Conservation (phyloP, 352 stramenopile species). For the Pythium rishiriense region DNA sequence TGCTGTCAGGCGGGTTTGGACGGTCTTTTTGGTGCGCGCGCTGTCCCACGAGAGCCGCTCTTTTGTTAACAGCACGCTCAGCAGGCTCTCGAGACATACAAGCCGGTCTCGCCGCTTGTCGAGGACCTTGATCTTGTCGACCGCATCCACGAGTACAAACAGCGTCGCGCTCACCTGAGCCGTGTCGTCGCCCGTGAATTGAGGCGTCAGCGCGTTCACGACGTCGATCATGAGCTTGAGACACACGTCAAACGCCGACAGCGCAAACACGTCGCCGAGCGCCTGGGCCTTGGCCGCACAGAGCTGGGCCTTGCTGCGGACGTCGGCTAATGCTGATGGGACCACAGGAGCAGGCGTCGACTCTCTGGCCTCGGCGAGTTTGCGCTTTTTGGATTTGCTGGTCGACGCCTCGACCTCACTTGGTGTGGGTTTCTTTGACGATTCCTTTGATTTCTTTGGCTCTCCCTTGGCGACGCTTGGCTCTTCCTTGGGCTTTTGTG, state of each 20-base stretch:
- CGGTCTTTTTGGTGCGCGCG: conserved; percentile 1
- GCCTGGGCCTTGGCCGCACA: conserved; percentile 10
- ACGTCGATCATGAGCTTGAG: conserved; percentile 49
- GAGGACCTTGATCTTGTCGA: conserved; percentile 37
- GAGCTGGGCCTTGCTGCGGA: conserved; percentile 16
- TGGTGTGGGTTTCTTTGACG: background rate
- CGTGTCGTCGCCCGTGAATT: conserved; percentile 38
- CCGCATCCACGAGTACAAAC: conserved; percentile 44
- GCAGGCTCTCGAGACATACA: conserved; percentile 47
- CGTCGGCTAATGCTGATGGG: background rate
- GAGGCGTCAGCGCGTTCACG: conserved; percentile 42
- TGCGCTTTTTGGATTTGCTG: conserved; percentile 24
- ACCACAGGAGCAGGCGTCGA: background rate
- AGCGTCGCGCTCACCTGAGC: conserved; percentile 36
- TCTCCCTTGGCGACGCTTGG: background rate
- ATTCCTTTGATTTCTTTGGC: background rate
- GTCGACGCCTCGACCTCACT: background rate
- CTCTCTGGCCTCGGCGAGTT: conserved; percentile 11
- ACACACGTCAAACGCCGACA: conserved; percentile 20
- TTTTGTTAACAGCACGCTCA: conserved; percentile 35
- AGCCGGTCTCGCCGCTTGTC: conserved; percentile 47
- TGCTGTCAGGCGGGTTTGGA: background rate
- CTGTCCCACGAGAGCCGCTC: conserved; percentile 33
- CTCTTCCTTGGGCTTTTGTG: background rate
- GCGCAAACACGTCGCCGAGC: conserved; percentile 11